Conservation (phyloP, 768 basidiomycete species). For the Fistulinella prunicolor region DNA sequence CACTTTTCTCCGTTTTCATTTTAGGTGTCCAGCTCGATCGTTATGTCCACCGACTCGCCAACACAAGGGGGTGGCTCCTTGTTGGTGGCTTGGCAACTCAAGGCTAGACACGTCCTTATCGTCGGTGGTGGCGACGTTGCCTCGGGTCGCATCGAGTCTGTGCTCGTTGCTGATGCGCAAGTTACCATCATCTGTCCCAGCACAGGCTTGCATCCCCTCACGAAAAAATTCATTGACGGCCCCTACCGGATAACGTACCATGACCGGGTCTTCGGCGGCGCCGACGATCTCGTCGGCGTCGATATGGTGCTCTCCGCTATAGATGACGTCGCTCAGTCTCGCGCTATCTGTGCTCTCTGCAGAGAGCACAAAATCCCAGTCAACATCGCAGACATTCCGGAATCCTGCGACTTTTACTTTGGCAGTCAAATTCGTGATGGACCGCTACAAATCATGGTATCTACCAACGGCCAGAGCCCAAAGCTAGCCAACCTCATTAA, state of each 20-base stretch:
- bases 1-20: neutral
- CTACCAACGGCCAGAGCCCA: constrained; percentile 91
- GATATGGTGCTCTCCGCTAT: constrained; percentile 95
- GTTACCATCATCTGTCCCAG: constrained; percentile 77
- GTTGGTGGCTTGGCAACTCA: constrained; percentile 92
- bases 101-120: constrained; percentile 77
- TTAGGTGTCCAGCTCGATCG: neutral
- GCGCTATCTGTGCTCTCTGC: constrained; percentile 68
- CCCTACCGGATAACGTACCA: constrained; percentile 56
- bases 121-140: constrained; percentile 95
- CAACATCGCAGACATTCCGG: constrained; percentile 96
- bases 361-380: constrained; percentile 73
- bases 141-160: constrained; percentile 79
- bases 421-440: constrained; percentile 90
- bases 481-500: constrained; percentile 85
- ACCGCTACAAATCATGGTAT: constrained; percentile 93
- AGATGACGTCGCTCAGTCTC: constrained; percentile 72
- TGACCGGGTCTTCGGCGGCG: constrained; percentile 63
- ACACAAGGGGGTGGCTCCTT: constrained; percentile 63
- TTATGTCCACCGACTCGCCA: constrained; percentile 7
- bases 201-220: constrained; percentile 59
- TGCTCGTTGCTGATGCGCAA: constrained; percentile 75
- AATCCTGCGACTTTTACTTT: constrained; percentile 97
- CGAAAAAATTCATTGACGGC: constrained; percentile 49
- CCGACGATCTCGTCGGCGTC: constrained; percentile 62